Conservation (phyloP, 495 filamentous ascomycete species). For the Xylona heveae region DNA sequence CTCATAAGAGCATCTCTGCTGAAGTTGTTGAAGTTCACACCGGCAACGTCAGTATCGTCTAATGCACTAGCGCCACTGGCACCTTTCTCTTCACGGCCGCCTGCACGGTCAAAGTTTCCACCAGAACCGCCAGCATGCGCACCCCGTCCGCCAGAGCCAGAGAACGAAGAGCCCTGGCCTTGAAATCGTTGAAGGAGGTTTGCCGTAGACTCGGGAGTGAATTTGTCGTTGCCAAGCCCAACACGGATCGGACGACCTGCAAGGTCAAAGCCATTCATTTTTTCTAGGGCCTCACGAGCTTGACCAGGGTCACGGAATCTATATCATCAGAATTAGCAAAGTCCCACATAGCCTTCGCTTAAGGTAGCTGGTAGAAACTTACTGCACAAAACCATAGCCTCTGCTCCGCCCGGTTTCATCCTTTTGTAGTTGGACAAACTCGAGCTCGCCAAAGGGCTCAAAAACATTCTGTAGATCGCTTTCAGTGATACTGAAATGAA, state of each 20-base stretch:
- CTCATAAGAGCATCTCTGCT: constrained; percentile 94
- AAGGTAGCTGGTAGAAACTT: constrained; percentile 20
- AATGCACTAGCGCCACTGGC: constrained; percentile 82
- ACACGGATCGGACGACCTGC: constrained; percentile 95
- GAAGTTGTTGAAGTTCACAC: constrained; percentile 98
- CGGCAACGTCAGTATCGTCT: constrained; percentile 94
- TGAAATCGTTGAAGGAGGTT: constrained; percentile 78
- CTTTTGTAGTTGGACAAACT: constrained; percentile 93
- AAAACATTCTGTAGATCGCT: constrained; percentile 90
- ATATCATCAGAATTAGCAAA: constrained; percentile 1
- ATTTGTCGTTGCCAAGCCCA: constrained; percentile 99
- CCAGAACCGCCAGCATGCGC: constrained; percentile 55
- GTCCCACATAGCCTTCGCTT: too few relatives aligned
- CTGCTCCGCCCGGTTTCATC: constrained; percentile 78
- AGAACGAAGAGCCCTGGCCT: constrained; percentile 81
- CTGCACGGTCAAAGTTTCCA: constrained; percentile 78
- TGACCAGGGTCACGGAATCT: constrained; percentile 86
- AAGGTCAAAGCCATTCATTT: constrained; percentile 99
- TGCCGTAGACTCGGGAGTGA: constrained; percentile 90
- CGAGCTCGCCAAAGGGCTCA: constrained; percentile 92
- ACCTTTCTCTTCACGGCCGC: constrained; percentile 77
- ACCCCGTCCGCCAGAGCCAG: constrained; percentile 74
- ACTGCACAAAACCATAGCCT: constrained; percentile 99
- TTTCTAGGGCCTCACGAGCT: constrained; percentile 83
- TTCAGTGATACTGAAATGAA: constrained; percentile 99